Evolutionary conservation across 202 grass and related monocot genomes (phyloP).

Genomic region (Schoenoplectus tabernaemontani): DNA sequence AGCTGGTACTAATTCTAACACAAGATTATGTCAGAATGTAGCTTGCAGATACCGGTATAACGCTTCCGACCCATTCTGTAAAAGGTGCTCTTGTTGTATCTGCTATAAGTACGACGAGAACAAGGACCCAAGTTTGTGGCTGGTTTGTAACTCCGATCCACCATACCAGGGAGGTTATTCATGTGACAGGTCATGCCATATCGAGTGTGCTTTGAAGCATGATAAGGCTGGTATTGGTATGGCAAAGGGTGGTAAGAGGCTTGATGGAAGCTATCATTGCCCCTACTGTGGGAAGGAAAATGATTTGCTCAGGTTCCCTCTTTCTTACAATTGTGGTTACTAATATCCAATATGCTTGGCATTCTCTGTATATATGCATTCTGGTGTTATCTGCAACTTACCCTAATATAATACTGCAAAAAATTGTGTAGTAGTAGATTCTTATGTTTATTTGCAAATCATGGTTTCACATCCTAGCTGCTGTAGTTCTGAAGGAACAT

Average conservation of each 20-base stretch:
- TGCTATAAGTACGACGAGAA: conserved; percentile 88
- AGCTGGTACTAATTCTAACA: conserved; percentile 26
- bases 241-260: conserved; percentile 40
- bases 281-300: conserved; percentile 63
- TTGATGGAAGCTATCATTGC: conserved; percentile 90
- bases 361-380: conserved; percentile 4
- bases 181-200: conserved; percentile 86
- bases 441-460: conserved; percentile 5
- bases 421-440: background rate
- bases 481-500: background rate
- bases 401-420: background rate
- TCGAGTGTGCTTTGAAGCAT: conserved; percentile 92
- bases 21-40: conserved; percentile 70
- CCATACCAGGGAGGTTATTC: conserved; percentile 45
- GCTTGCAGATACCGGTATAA: conserved; percentile 78
- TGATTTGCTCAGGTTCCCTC: conserved; percentile 82
- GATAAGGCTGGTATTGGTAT: conserved; percentile 54
- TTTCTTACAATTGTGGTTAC: conserved; percentile 6
- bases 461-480: background rate
- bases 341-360: conserved; percentile 6
- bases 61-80: conserved; percentile 73
- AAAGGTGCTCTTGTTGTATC: conserved; percentile 92
- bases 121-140: conserved; percentile 93
- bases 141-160: conserved; percentile 61
- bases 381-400: conserved; percentile 2